Evolutionary conservation across 805 yeast genomes (phyloP).

Genomic region (Myxozyma vanderwaltii): DNA sequence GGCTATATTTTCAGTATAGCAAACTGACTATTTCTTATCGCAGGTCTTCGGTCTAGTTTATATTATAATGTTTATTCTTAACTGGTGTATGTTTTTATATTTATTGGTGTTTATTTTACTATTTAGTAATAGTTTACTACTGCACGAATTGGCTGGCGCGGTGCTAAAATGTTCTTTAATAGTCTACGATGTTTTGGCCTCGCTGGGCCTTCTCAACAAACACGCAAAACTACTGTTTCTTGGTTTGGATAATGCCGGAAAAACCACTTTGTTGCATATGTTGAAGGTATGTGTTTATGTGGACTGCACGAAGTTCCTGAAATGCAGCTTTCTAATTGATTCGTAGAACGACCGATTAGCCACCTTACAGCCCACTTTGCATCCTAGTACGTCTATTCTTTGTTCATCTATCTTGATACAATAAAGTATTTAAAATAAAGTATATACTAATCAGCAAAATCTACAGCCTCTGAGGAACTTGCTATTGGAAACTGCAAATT

Average conservation of each 20-base stretch:
- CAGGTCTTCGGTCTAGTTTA: too few relatives aligned
- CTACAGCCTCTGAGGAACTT: conserved; percentile 84
- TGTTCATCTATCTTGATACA: neutral
- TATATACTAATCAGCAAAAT: conserved; percentile 3
- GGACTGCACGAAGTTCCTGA: neutral
- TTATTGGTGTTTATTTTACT: neutral
- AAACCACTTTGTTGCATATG: conserved; percentile 86
- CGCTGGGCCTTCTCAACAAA: conserved; percentile 84
- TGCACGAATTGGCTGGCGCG: neutral
- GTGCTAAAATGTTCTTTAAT: conserved; percentile 9
- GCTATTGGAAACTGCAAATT: conserved; percentile 95
- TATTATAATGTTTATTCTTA: conserved; percentile 34
- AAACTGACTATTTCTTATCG: too few relatives aligned
- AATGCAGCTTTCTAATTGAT: neutral
- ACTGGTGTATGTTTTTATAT: conserved; percentile 34
- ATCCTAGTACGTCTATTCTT: conserved; percentile 57
- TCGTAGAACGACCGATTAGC: conserved; percentile 89
- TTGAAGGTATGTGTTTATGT: conserved; percentile 47
- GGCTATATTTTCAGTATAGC: too few relatives aligned
- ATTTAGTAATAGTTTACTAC: neutral
- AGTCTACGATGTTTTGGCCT: conserved; percentile 76
- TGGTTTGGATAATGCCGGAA: conserved; percentile 98
- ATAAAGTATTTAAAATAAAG: neutral
- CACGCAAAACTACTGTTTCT: conserved; percentile 94
- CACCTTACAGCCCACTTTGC: conserved; percentile 95